Percentiles rank a stretch among this genome's conserved stretches.
phyloP scores from a whole-genome alignment of 805 yeast species.

The Pichia deserticola region DNA sequence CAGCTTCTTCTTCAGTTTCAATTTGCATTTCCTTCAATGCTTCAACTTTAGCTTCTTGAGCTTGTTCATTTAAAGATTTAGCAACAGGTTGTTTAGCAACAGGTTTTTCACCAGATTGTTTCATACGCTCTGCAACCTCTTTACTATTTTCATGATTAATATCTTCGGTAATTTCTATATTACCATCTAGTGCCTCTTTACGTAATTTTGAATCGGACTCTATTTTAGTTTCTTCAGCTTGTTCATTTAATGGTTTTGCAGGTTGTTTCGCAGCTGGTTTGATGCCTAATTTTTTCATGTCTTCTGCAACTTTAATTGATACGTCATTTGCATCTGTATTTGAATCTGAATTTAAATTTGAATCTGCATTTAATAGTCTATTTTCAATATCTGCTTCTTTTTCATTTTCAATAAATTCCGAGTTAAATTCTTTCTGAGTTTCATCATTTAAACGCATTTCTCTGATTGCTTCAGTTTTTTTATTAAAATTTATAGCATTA shows the following conservation, averaged over 20 bases:
- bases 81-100: constrained; percentile 21
- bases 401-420: background rate
- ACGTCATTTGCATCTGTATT: background rate
- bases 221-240: constrained; percentile 12
- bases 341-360: background rate
- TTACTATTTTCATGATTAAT: constrained; percentile 11
- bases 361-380: too few relatives aligned
- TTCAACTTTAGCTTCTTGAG: constrained; percentile 12
- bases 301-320: constrained; percentile 4
- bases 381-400: background rate
- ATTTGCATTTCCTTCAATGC: background rate
- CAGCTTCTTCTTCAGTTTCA: constrained; percentile 2
- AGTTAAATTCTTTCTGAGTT: background rate
- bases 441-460: background rate
- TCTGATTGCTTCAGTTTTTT: background rate
- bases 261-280: constrained; percentile 7
- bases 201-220: background rate
- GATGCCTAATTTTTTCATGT: background rate
- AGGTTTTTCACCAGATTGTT: constrained; percentile 19
- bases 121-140: constrained; percentile 19
- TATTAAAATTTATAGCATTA: background rate
- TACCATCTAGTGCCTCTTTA: background rate
- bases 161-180: background rate
- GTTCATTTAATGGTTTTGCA: constrained; percentile 24
- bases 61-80: constrained; percentile 24